Base-by-base conservation (phyloP, 805 yeast species). In the Ogataea methanolica region DNA sequence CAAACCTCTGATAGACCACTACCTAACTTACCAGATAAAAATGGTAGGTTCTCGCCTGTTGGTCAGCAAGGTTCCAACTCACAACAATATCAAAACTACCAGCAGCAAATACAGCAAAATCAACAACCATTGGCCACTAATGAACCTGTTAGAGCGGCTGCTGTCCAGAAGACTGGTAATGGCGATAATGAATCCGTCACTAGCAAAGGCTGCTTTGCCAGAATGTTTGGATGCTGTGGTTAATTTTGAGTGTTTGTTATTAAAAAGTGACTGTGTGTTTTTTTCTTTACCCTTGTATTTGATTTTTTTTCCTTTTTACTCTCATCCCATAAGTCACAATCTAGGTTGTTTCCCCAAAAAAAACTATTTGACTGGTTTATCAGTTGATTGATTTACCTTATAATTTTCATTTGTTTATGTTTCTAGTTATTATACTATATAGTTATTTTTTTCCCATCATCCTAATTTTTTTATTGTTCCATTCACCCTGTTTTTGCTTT, bases 21-120 rank as follows among this genome's bases (percentile, higher is more conserved):
- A 35, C 70, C 70, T 44, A 65, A 63, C 46, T 51, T 65, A 45
- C 70, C 70, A 26, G 57, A 54, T 45, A 56, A 54, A 40, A 57
- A 49, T 42, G 60, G 59, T 38, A 51, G 60, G 38, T 58, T 48
- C 39, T 53, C 59, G 6, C 57, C 59, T 21, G 45, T 46, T 17
- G 54, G 50, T 29, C 55, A 50, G 36, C 47, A 46, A 41, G 31
- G 31, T 45, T 21, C 53, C 45, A 36, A 23, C 29, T n/a, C 33
- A 33, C 40, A 40, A 39, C 42, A 41, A 37, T 38, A 39, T 17
- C 40, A 36, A 37, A 33, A 29, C 8, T 36, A 33, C 8, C 49
- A 43, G 39, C 36, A 39, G 7, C 44, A 34, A 23, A 26, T 14
- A 22, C 43, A 54, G 42, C 60, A 58, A 44, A 37, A 33, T 8